Evolutionary conservation across 2,329 filamentous ascomycete species (phyloP), one percentile per base, ranked within the genome.

Genomic region (Ascochyta clinopodiicola): DNA sequence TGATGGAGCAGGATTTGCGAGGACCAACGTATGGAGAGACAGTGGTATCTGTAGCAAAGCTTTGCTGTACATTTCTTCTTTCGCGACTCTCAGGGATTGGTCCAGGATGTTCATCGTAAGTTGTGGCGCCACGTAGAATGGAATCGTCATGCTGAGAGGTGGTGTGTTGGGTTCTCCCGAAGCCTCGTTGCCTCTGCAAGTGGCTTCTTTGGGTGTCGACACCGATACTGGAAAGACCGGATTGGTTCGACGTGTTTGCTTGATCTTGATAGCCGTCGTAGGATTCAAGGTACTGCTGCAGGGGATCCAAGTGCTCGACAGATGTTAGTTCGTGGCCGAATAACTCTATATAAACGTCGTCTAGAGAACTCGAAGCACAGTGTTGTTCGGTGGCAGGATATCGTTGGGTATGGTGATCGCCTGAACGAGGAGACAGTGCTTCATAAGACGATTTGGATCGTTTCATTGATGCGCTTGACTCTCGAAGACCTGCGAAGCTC

Each of bases 221-320:
- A n/a, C 43, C 37, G 44, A 45, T 24, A 22, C 36, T 51, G 19
- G 57, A 40, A 34, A 43, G 19, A 15, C 34, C 38, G 44, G 44
- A 50, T 56, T 64, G 66, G 59, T 44, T 45, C 21, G 46, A 43
- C n/a, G 56, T 52, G 62, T 63, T 65, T 69, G 63, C 45, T 37
- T 48, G 42, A 12, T 24, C 47, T 37, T 44, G 37, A 3, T 21
- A 40, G 12, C 51, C 46, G 34, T 40, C 27, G 25, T 43, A 42
- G 6, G 47, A 29, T 6, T 45, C 47, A 24, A 51, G 37, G 29
- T 31, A 44, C 1, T 47, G 44, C 44, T 61, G 50, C 44, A 57
- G n/a, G 29, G 48, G 5, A 25, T 36, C 38, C 31, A 55, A 4
- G 8, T 35, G 17, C n/a, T 35, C n/a, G 3, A 22, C 25, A 19